Base-by-base conservation (phyloP, 2,329 filamentous ascomycete genomes). In the Xylogone sp. region DNA sequence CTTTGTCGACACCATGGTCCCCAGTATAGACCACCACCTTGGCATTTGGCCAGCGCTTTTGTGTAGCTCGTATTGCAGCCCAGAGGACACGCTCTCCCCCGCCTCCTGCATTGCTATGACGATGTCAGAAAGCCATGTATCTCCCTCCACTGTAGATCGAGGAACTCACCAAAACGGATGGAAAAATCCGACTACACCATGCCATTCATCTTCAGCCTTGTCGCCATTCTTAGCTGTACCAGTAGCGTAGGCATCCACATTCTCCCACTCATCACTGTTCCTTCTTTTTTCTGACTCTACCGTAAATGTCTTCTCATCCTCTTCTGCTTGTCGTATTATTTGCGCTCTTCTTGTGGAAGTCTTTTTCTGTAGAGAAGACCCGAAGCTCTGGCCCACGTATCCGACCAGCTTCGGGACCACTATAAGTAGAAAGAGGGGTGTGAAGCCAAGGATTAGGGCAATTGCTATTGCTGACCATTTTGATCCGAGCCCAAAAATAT, bases 21-120 rank as follows among this genome's bases (percentile, higher is more conserved):
- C 94, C 94, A 0, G 94, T 99, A 67, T 99, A 99, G 31, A 99
- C 88, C 13, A 94, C 82, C 62, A 92, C 96, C 63, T 92, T 87
- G 42, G 91, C 90, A 54, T 86, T 87, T 2, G 93, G 94, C 84
- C 90, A 97, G 59, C 87, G 82, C 62, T 85, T 81, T 71, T 97
- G 94, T 2, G 90, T 97, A 42, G 93, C 90, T 54, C 90, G 83
- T 54, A 99, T 89, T 10, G 94, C 94, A 51, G 92, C 93, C 90
- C 95, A 99, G 21, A 99, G 82, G 43, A 99, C 94, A 68, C 94
- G 81, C 72, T 99, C 94, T 56, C 94, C 94, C 54, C 94, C 94
- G 22, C 94, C 94, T 50, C 94, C 94, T 47, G 94, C 94, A 74
- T 99, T 97, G 71, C 89, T 94, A 55, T 18, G 13, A 39, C 13